phyloP scores from a whole-genome alignment of 257 asterid species.

The Craterostigma plantagineum region DNA sequence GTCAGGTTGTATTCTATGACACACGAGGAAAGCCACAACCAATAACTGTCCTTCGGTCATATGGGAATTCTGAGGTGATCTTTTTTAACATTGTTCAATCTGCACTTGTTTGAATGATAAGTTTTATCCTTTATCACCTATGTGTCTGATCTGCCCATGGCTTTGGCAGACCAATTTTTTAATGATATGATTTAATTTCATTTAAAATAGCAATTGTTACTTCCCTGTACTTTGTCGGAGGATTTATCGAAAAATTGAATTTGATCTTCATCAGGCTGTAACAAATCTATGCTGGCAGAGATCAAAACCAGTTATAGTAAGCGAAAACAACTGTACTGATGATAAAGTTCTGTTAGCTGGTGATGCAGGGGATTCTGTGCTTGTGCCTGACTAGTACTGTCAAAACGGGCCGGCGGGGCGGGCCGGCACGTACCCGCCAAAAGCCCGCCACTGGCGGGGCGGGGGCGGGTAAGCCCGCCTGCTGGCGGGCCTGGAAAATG shows the following conservation, averaged over 20 bases:
- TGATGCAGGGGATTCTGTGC: conserved; percentile 76
- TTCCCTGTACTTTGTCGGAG: neutral
- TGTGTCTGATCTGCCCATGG: no score
- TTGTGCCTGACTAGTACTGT: no score
- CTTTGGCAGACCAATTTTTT: no score
- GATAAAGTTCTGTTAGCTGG: conserved; percentile 70
- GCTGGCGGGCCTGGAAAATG: no score
- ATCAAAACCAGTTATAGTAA: conserved; percentile 48
- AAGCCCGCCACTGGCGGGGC: no score
- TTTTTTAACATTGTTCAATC: neutral
- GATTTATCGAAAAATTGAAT: conserved; percentile 2
- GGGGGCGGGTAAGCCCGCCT: no score
- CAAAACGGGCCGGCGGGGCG: no score
- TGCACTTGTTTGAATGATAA: no score
- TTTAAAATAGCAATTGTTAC: neutral
- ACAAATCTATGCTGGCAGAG: conserved; percentile 94
- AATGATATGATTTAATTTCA: no score
- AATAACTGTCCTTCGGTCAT: conserved; percentile 76
- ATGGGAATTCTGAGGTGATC: conserved; percentile 17
- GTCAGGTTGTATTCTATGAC: conserved; percentile 77
- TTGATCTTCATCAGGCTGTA: conserved; percentile 50
- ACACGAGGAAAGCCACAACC: conserved; percentile 94
- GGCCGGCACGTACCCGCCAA: no score
- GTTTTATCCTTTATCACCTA: no score
- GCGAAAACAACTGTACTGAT: conserved; percentile 54